Base-by-base conservation (phyloP, 257 asterid species). In the Solanum lycopersicoides region DNA sequence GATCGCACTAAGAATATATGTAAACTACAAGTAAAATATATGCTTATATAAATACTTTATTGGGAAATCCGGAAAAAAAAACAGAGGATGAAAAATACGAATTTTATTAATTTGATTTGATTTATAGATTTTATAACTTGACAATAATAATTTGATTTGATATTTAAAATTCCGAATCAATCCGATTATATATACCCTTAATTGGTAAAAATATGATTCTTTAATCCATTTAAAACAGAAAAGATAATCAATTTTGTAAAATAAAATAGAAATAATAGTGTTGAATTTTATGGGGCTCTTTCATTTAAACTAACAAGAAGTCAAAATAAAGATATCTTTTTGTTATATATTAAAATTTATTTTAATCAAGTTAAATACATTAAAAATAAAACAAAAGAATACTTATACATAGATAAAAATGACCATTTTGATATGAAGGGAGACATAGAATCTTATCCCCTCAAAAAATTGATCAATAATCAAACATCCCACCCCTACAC, bases 21-120 rank as follows among this genome's bases (percentile, higher is more conserved):
- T 53, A 53, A 53, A 53, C 9, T 53, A 53, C 23, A 16, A 53
- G 60, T 18, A 16, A 53, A 53, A 6, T 2, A 53, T 6, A 53
- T 53, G 60, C 7, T 1, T 53, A 23, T 53, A 53, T 53, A 23
- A 53, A 16, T 53, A 53, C 1, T 53, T 53, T 53, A 53, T 53
- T 3, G 0, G 0, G 2, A 53, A 16, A 53, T 53, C 1, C 1
- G 2, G 6, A 6, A 37, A 9, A 0, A 41, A 42, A 42, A 0
- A 42, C 4, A 1, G 18, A 14, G 56, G 56, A 13, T 47, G 56
- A 50, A 53, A 50, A 53, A 5, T 15, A 6, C 2, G 1, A 50
- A 0, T 53, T 53, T 16, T 16, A 53, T 53, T 16, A 16, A 16
- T 53, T 16, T 53, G 3, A 53, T 53, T 6, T 53, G 60, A 6